Percentiles rank a stretch among this genome's conserved stretches.
These are phyloP conservation scores for Ustilago sp. DNA, from an alignment of 1,284 basidiomycete genomes.

Conservation along the genomic window DNA sequence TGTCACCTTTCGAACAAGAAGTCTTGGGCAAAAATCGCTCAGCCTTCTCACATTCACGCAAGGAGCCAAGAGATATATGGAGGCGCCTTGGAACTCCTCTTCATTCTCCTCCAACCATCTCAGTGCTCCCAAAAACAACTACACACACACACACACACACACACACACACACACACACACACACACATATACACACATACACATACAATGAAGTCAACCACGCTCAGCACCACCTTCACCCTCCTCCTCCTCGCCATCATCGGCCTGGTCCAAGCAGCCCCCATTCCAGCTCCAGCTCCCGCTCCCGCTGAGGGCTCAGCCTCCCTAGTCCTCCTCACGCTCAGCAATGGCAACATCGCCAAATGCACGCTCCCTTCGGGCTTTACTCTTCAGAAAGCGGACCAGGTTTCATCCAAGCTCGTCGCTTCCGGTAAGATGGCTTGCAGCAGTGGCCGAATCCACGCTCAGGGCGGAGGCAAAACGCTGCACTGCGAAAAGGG, in stretches of 20 bases:
- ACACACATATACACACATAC: not conserved
- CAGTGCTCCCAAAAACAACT: too few relatives aligned
- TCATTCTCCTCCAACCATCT: not conserved
- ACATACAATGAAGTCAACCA: not conserved
- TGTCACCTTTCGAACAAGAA: not conserved
- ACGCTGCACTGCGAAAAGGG: conserved; percentile 17
- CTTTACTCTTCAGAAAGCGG: conserved; percentile 7
- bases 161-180: too few relatives aligned
- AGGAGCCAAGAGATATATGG: too few relatives aligned
- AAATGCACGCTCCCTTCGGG: conserved; percentile 11
- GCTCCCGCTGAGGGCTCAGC: not conserved
- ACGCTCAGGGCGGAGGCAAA: conserved; percentile 3
- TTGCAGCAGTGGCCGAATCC: not conserved
- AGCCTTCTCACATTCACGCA: not conserved
- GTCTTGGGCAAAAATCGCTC: not conserved
- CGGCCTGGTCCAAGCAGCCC: not conserved
- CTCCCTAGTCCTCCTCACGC: conserved; percentile 18
- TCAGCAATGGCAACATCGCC: conserved; percentile 3
- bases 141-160: too few relatives aligned
- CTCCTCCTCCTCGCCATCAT: conserved; percentile 4
- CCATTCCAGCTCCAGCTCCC: not conserved
- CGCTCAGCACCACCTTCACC: not conserved
- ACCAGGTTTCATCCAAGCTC: conserved; percentile 22
- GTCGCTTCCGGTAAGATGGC: conserved; percentile 22
- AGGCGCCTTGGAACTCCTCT: not conserved